Conservation (phyloP, 2,329 filamentous ascomycete genomes). For the Calonectria ilicicola region DNA sequence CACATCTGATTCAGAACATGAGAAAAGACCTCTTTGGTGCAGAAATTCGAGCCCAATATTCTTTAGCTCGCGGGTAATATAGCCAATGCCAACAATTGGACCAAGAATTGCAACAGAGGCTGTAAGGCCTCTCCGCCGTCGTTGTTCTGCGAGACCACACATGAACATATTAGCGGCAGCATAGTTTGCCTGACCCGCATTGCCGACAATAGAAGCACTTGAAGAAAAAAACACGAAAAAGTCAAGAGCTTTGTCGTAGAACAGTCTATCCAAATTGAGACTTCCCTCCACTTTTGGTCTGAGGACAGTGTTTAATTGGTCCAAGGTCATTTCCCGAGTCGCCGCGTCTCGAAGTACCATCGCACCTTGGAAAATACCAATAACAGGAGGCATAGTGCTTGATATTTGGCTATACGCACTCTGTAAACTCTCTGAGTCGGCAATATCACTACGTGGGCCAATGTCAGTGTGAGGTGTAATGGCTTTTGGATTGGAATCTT, state of each 20-base stretch:
- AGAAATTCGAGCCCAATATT: background rate
- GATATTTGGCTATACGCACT: background rate
- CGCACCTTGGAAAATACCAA: conserved; percentile 56
- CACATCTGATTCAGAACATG: background rate
- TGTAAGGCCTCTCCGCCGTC: conserved; percentile 44
- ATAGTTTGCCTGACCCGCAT: conserved; percentile 51
- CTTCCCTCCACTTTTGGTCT: conserved; percentile 53
- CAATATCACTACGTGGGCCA: background rate
- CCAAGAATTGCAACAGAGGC: conserved; percentile 45
- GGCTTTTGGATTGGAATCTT: background rate
- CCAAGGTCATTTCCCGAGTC: conserved; percentile 46
- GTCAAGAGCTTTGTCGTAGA: conserved; percentile 44
- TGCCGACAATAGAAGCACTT: conserved; percentile 46
- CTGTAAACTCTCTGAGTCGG: background rate
- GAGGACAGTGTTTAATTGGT: conserved; percentile 41
- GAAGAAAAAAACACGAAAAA: conserved; percentile 58
- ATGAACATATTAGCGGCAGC: conserved; percentile 52
- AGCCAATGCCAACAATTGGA: conserved; percentile 55
- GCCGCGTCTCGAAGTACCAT: conserved; percentile 54
- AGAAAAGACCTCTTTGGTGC: background rate
- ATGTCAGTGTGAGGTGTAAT: background rate
- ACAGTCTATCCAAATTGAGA: conserved; percentile 44
- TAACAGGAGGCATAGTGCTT: conserved; percentile 48
- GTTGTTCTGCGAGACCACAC: conserved; percentile 41
- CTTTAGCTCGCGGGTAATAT: conserved; percentile 38